These are phyloP conservation scores for Eimeria acervulina DNA, from an alignment of 169 alveolate species.

Conservation along the genomic window DNA sequence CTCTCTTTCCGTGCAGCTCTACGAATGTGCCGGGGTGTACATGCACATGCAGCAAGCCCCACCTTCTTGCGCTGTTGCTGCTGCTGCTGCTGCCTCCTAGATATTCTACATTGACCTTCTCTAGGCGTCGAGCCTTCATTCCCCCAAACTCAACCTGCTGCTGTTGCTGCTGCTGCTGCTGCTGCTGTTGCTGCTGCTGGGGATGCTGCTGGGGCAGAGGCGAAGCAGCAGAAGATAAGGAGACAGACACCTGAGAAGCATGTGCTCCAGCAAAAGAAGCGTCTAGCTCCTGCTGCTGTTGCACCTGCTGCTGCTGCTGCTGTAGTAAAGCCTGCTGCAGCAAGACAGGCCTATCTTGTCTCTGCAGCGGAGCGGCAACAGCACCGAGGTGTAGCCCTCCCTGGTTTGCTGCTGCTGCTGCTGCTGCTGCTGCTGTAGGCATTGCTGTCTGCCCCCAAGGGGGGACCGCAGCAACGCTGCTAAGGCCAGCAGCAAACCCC, in stretches of 20 bases:
- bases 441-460: background rate
- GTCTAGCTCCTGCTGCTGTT: background rate
- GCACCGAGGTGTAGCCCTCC: too few relatives aligned
- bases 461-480: background rate
- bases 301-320: conserved; percentile 61
- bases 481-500: background rate
- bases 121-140: background rate
- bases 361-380: background rate
- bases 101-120: conserved; percentile 9
- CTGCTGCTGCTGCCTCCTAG: conserved; percentile 44
- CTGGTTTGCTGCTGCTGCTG: background rate
- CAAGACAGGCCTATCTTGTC: conserved; percentile 1
- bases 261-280: background rate
- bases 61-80: background rate
- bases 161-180: conserved; percentile 40
- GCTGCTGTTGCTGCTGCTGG: conserved; percentile 47
- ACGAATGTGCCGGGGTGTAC: background rate
- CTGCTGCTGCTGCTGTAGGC: conserved; percentile 8
- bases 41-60: background rate
- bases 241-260: background rate
- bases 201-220: background rate
- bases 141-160: conserved; percentile 49
- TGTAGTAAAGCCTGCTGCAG: conserved; percentile 20
- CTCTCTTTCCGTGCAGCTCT: background rate
- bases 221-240: background rate